Evolutionary conservation across 2,329 filamentous ascomycete genomes (phyloP).

Genomic region (Byssothecium circinans): DNA sequence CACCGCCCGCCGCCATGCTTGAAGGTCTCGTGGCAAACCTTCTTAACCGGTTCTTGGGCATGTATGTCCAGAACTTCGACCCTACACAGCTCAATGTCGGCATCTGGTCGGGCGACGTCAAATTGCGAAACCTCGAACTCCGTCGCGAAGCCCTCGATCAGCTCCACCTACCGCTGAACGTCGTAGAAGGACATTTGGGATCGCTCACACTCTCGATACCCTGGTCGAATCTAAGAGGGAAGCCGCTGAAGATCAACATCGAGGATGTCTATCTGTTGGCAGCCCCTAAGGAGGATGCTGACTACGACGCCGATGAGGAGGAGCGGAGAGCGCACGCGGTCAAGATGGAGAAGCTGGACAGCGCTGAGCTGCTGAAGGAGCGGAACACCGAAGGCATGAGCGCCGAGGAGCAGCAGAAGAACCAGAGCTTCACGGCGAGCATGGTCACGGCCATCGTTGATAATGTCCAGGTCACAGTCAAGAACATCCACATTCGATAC

Average conservation of each 20-base stretch:
- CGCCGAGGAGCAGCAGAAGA: slow-evolving; percentile 93
- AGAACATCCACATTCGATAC: slow-evolving; percentile 98
- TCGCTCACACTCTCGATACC: slow-evolving; percentile 90
- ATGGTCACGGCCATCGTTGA: slow-evolving; percentile 95
- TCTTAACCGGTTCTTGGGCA: slow-evolving; percentile 98
- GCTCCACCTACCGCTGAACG: slow-evolving; percentile 93
- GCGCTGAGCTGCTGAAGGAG: slow-evolving; percentile 91
- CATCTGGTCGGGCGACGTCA: slow-evolving; percentile 98
- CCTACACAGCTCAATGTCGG: slow-evolving; percentile 96
- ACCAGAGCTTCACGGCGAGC: slow-evolving; percentile 95
- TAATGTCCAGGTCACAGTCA: slow-evolving; percentile 95
- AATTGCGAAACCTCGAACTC: slow-evolving; percentile 87
- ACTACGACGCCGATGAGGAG: slow-evolving; percentile 92
- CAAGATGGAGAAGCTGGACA: slow-evolving; percentile 99
- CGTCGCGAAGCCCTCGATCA: slow-evolving; percentile 95
- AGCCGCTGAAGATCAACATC: slow-evolving; percentile 91
- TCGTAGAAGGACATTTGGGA: slow-evolving; percentile 91
- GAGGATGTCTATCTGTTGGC: slow-evolving; percentile 96
- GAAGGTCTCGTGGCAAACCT: slow-evolving; percentile 95
- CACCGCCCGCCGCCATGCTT: slow-evolving; percentile 71
- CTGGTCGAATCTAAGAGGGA: slow-evolving; percentile 94
- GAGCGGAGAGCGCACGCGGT: slow-evolving; percentile 81
- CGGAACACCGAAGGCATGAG: slow-evolving; percentile 90
- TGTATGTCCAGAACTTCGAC: slow-evolving; percentile 99
- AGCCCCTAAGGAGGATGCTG: slow-evolving; percentile 91